Evolutionary conservation across 1,284 basidiomycete species (phyloP), one percentile per base, ranked within the genome.

Genomic region (Pulveroboletus sp.): DNA sequence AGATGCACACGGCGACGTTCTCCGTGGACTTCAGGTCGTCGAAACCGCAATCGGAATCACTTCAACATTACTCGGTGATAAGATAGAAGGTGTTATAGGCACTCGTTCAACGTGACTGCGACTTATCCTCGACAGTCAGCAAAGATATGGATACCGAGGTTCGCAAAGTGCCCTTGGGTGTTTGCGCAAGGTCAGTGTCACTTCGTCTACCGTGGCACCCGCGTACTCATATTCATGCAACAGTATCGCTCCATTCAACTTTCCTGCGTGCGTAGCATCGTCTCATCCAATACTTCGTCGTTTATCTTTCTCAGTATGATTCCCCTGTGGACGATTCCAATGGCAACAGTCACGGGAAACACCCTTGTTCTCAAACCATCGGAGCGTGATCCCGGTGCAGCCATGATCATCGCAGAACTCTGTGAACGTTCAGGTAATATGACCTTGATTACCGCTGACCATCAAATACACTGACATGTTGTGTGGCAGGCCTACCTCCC

Each of bases 71-170:
- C 79, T 97, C 49, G 96, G 94, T 4, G 91, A 97, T 62, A 94
- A 95, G 69, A 77, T 98, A 52, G 96, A 98, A 81, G 91, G 92
- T 82, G 57, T n/a, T 29, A 5, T 9, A 8, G 18, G 33, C 33
- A 45, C 35, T 35, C 15, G 8, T 29, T 8, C 8, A 29, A 22
- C n/a, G 20, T 33, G 36, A 36, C 52, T 29, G 29, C 38, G 40
- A 33, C 57, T 52, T 57, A 57, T 47, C n/a, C 49, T 29, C 49
- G 9, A 49, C 58, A 89, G 94, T 96, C 10, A 92, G 91, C 74
- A 94, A 89, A 74, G 95, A 98, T 70, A 99, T 98, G 96, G 96
- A 98, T 72, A 98, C 96, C 11, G 88, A 92, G 59, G 88, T 89
- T 24, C 83, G 94, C 44, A 84, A 85, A 59, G 74, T 92, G 35